phyloP scores from a whole-genome alignment of 1,284 basidiomycete genomes.

The Xerocomus minutiporus region DNA sequence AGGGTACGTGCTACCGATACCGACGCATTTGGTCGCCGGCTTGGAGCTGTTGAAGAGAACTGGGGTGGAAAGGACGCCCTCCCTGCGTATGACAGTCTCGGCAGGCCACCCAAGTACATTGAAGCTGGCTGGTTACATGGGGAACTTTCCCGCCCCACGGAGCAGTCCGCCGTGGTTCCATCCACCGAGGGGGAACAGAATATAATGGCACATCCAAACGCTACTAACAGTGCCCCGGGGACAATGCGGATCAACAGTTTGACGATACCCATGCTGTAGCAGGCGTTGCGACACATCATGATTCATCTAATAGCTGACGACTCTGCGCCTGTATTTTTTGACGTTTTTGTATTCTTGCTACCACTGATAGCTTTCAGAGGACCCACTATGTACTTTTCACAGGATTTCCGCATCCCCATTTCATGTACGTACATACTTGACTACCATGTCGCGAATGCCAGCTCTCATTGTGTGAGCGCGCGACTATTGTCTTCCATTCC shows the following conservation, averaged over 20 bases:
- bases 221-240: not conserved
- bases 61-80: conserved; percentile 40
- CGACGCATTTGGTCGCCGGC: conserved; percentile 38
- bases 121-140: conserved; percentile 18
- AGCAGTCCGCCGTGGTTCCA: not conserved
- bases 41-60: conserved; percentile 21
- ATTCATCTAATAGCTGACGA: conserved; percentile 8
- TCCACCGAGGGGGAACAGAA: conserved; percentile 4
- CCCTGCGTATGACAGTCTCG: conserved; percentile 42
- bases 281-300: not conserved
- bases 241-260: not conserved
- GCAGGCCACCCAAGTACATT: conserved; percentile 43
- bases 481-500: not conserved
- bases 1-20: conserved; percentile 34
- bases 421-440: not conserved
- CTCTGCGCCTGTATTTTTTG: not conserved
- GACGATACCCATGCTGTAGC: not conserved
- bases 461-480: not conserved
- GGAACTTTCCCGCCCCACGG: not conserved
- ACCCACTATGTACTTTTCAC: not conserved
- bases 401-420: not conserved
- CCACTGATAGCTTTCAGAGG: not conserved
- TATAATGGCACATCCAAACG: not conserved
- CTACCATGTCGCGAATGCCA: not conserved
- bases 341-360: not conserved